These are phyloP conservation scores for Candida arabinofermentans DNA, from an alignment of 805 yeast species.

Conservation along the genomic window DNA sequence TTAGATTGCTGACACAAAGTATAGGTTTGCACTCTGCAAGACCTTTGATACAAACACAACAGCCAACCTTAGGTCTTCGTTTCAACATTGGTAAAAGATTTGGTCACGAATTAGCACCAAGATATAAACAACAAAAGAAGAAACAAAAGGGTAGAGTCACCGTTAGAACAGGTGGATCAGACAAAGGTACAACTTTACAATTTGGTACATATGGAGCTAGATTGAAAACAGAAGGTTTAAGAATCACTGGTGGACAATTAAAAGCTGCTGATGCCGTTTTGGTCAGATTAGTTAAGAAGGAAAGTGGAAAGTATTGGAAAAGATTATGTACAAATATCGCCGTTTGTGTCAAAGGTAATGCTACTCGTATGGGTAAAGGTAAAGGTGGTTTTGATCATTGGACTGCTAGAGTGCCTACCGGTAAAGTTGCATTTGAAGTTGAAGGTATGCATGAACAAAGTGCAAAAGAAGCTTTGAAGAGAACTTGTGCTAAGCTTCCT, in stretches of 20 bases:
- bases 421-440: constrained; percentile 86
- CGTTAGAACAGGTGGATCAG: constrained; percentile 91
- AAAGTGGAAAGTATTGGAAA: constrained; percentile 71
- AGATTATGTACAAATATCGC: constrained; percentile 83
- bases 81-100: constrained; percentile 34
- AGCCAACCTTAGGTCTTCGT: constrained; percentile 5
- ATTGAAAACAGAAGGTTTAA: constrained; percentile 79
- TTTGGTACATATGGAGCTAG: constrained; percentile 86
- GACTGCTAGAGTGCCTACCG: constrained; percentile 96
- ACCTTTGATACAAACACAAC: neutral
- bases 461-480: constrained; percentile 85
- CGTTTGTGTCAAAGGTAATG: constrained; percentile 94
- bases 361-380: constrained; percentile 99
- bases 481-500: constrained; percentile 89
- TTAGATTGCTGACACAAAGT: neutral
- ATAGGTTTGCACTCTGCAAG: neutral
- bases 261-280: constrained; percentile 87
- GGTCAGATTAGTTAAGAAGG: constrained; percentile 77
- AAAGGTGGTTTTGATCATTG: constrained; percentile 97
- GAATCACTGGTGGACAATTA: constrained; percentile 83
- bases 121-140: constrained; percentile 63
- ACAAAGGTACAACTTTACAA: constrained; percentile 77
- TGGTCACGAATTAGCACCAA: constrained; percentile 74
- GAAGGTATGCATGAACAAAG: constrained; percentile 74
- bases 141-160: constrained; percentile 93